These are phyloP conservation scores for Trichophyton verrucosum DNA, from an alignment of 2,329 filamentous ascomycete genomes.

Conservation along the genomic window DNA sequence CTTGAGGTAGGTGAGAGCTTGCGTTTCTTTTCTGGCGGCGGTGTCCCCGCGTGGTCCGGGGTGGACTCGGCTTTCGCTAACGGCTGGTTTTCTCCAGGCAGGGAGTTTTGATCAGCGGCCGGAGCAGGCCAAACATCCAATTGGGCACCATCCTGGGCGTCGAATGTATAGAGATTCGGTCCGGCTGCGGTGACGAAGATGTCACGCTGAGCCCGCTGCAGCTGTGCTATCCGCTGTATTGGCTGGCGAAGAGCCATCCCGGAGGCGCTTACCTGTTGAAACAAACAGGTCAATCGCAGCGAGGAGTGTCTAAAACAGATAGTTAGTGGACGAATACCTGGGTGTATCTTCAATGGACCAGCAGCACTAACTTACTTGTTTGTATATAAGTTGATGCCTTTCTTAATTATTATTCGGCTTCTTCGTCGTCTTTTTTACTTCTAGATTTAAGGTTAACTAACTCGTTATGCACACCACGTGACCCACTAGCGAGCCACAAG, in stretches of 20 bases:
- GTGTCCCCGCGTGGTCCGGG: slow-evolving; percentile 17
- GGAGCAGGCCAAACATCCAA: slow-evolving; percentile 48
- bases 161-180: slow-evolving; percentile 56
- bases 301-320: background rate
- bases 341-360: background rate
- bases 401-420: background rate
- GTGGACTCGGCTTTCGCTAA: background rate
- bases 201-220: slow-evolving; percentile 23
- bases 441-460: background rate
- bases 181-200: slow-evolving; percentile 64
- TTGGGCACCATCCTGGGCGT: slow-evolving; percentile 44
- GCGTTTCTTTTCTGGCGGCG: slow-evolving; percentile 34
- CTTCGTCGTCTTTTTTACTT: no score
- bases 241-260: slow-evolving; percentile 36
- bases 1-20: slow-evolving; percentile 26
- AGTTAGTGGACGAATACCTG: background rate
- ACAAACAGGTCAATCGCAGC: background rate
- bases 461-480: slow-evolving; percentile 16
- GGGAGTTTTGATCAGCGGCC: background rate
- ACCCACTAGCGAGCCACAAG: slow-evolving; percentile 19
- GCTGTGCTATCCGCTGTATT: slow-evolving; percentile 50
- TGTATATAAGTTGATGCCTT: background rate
- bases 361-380: background rate
- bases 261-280: background rate
- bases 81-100: background rate